Evolutionary conservation across 1,284 basidiomycete species (phyloP).

Genomic region (Fomitopsis schrenkii): DNA sequence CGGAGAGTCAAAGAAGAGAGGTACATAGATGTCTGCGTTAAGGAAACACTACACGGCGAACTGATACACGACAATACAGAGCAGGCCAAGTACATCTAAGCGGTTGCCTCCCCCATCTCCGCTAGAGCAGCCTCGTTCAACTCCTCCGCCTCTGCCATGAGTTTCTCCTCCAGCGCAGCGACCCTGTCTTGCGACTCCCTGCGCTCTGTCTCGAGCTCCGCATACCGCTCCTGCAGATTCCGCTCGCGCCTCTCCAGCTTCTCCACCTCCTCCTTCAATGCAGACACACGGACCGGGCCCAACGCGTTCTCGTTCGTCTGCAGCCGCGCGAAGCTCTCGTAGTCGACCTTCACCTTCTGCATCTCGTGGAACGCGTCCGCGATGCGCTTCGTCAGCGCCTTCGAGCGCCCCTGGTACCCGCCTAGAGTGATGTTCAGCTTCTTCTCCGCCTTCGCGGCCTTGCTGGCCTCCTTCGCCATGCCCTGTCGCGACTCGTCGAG

Average conservation of each 20-base stretch:
- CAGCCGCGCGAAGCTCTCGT: constrained; percentile 75
- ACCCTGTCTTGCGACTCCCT: constrained; percentile 62
- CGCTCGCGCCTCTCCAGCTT: constrained; percentile 72
- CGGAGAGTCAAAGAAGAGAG: no score
- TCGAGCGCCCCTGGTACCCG: constrained; percentile 84
- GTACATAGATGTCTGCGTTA: no score
- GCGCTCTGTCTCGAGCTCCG: constrained; percentile 76
- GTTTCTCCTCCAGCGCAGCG: constrained; percentile 61
- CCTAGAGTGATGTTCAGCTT: constrained; percentile 85
- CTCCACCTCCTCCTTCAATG: constrained; percentile 82
- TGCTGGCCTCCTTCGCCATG: constrained; percentile 82
- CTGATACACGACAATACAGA: neutral
- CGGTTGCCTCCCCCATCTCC: constrained; percentile 44
- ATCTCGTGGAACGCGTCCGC: constrained; percentile 69
- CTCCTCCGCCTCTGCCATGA: constrained; percentile 80
- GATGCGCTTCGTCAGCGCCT: constrained; percentile 66
- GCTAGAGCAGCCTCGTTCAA: constrained; percentile 73
- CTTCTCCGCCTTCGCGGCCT: constrained; percentile 88
- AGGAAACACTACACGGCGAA: no score
- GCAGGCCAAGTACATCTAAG: neutral
- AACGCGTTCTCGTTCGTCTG: constrained; percentile 68
- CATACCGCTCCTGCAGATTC: constrained; percentile 76
- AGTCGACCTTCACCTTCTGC: constrained; percentile 62
- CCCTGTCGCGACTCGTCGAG: constrained; percentile 64
- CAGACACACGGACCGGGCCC: constrained; percentile 71